A percentile compares a stretch with the other conserved stretches of the same genome.
Evolutionary conservation across 192 early-diverging fungal genomes (phyloP).

Genomic region (Phycomyces nitens): DNA sequence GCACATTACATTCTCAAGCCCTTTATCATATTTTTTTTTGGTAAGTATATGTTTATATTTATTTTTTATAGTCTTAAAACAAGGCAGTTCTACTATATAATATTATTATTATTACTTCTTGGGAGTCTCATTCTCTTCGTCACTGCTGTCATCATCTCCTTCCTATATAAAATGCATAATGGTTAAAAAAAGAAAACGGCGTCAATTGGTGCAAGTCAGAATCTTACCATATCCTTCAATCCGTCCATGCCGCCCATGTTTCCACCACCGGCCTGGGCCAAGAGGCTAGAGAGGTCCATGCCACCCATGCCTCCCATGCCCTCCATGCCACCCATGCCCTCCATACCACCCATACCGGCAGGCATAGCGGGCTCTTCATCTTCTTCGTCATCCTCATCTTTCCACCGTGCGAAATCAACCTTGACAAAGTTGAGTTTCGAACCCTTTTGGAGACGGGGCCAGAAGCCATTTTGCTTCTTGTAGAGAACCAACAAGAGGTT

Average conservation of each 20-base stretch:
- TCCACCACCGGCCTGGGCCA: conserved; percentile 19
- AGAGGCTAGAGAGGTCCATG: conserved; percentile 27
- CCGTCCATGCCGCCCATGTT: not conserved
- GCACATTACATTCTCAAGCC: too few relatives aligned
- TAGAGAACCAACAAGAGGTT: conserved; percentile 63
- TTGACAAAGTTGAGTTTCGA: conserved; percentile 74
- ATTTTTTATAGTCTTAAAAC: too few relatives aligned
- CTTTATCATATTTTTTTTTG: too few relatives aligned
- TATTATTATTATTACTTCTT: too few relatives aligned
- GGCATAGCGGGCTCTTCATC: conserved; percentile 47
- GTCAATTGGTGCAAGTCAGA: not conserved
- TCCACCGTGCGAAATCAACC: conserved; percentile 89
- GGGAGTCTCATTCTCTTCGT: conserved; percentile 3
- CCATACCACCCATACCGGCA: conserved; percentile 50
- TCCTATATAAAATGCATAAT: conserved; percentile 1
- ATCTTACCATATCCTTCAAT: not conserved
- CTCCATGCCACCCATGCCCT: conserved; percentile 39
- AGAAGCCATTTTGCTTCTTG: conserved; percentile 73
- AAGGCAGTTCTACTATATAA: too few relatives aligned
- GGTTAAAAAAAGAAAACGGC: not conserved
- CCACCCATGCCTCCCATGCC: conserved; percentile 56
- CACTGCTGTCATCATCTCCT: conserved; percentile 2
- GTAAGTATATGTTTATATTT: too few relatives aligned
- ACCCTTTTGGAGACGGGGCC: conserved; percentile 81
- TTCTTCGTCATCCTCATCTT: conserved; percentile 92